These are phyloP conservation scores for Elsinoe necatrix DNA, from an alignment of 2,329 filamentous ascomycete species.

Conservation along the genomic window DNA sequence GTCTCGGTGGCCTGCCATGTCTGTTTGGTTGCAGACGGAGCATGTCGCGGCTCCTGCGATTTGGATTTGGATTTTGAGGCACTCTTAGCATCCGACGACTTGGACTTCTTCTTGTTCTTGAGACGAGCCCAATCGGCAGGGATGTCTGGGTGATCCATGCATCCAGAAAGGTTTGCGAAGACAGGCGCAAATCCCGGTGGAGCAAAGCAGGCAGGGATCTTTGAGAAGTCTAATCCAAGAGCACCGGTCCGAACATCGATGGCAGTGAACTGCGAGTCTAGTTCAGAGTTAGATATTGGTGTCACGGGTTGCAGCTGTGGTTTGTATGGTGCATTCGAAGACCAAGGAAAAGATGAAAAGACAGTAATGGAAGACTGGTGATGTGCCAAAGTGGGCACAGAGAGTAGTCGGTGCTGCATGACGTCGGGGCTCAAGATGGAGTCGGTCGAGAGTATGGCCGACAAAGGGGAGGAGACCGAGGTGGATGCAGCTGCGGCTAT, in stretches of 20 bases:
- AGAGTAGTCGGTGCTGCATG: neutral
- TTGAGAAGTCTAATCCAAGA: conserved; percentile 6
- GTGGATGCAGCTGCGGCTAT: conserved; percentile 2
- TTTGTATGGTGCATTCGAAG: neutral
- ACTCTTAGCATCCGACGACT: neutral
- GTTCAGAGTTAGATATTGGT: neutral
- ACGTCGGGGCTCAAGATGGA: neutral
- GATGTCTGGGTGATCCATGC: conserved; percentile 15
- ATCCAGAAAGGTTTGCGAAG: neutral
- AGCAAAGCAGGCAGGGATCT: conserved; percentile 13
- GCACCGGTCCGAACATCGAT: neutral
- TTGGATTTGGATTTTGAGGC: neutral
- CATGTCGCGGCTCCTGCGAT: neutral
- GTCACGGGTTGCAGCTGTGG: neutral
- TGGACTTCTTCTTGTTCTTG: conserved; percentile 10
- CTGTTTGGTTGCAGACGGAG: neutral
- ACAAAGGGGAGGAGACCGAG: neutral
- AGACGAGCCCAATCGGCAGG: neutral
- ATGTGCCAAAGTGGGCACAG: neutral
- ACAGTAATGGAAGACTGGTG: neutral
- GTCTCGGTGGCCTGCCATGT: neutral
- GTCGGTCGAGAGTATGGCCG: neutral
- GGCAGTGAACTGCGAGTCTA: neutral
- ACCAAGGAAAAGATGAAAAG: conserved; percentile 7
- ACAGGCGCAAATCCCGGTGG: neutral